A percentile compares a stretch with the other conserved stretches of the same genome.
phyloP scores from a whole-genome alignment of 352 stramenopile species.

The Phytophthora nicotianae region DNA sequence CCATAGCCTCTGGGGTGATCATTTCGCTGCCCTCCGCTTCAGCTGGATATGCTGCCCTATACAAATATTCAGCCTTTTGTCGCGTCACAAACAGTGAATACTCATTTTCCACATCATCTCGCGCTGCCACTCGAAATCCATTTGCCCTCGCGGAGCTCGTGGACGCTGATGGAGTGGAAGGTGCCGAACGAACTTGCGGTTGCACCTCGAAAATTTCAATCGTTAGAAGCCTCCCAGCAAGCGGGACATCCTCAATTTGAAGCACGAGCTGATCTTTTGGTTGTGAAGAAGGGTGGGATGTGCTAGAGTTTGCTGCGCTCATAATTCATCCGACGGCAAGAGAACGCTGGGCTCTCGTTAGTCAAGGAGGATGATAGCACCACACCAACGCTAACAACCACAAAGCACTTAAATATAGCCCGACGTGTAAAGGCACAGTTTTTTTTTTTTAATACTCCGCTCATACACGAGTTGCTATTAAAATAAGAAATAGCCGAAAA shows the following conservation, averaged over 20 bases:
- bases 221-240: conserved; percentile 41
- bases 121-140: conserved; percentile 58
- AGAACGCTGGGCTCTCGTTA: neutral
- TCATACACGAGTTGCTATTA: too few relatives aligned
- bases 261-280: conserved; percentile 39
- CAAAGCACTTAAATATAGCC: conserved; percentile 7
- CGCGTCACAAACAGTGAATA: conserved; percentile 61
- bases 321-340: conserved; percentile 11
- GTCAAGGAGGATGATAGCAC: neutral
- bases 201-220: conserved; percentile 47
- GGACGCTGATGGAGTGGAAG: conserved; percentile 7
- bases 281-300: conserved; percentile 18
- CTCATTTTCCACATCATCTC: conserved; percentile 72
- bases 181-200: conserved; percentile 11
- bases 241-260: conserved; percentile 36
- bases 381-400: too few relatives aligned
- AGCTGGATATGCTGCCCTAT: conserved; percentile 25
- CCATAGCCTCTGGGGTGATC: conserved; percentile 40
- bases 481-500: too few relatives aligned
- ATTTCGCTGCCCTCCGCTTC: conserved; percentile 2
- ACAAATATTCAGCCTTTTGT: conserved; percentile 55
- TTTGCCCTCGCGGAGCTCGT: conserved; percentile 5
- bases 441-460: neutral
- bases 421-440: neutral
- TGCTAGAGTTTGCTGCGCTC: conserved; percentile 9